Conservation (phyloP, 371 early-diverging fungal genomes). For the Actinomortierella ambigua region DNA sequence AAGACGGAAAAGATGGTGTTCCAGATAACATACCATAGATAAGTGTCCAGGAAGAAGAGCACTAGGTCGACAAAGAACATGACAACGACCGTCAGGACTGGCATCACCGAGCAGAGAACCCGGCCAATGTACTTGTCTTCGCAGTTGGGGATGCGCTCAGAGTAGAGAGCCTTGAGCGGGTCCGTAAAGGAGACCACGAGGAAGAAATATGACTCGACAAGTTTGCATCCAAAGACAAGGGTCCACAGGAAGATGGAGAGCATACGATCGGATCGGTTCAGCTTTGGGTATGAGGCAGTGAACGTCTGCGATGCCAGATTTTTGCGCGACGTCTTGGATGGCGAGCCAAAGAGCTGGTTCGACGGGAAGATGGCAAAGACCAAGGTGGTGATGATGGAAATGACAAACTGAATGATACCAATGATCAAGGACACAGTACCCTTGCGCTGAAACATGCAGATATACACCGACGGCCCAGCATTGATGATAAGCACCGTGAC, state of each 20-base stretch:
- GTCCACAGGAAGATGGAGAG: slow-evolving; percentile 82
- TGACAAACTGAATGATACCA: slow-evolving; percentile 67
- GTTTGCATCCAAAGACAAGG: slow-evolving; percentile 78
- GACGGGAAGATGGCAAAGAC: slow-evolving; percentile 74
- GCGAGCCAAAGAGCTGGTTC: slow-evolving; percentile 64
- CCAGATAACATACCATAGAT: slow-evolving; percentile 92
- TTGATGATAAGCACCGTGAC: slow-evolving; percentile 67
- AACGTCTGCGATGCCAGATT: slow-evolving; percentile 73
- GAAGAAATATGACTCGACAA: slow-evolving; percentile 86
- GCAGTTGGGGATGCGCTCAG: slow-evolving; percentile 64
- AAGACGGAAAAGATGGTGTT: slow-evolving; percentile 82
- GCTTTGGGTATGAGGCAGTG: slow-evolving; percentile 80
- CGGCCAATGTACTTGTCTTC: slow-evolving; percentile 57
- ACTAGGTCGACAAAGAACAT: slow-evolving; percentile 82
- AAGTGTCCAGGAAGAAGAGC: slow-evolving; percentile 89
- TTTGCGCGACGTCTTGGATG: slow-evolving; percentile 49
- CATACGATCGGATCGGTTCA: slow-evolving; percentile 74
- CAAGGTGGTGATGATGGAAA: slow-evolving; percentile 69
- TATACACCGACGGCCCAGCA: slow-evolving; percentile 70
- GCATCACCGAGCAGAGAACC: slow-evolving; percentile 69
- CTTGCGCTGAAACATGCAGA: slow-evolving; percentile 51
- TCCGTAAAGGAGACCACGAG: slow-evolving; percentile 84
- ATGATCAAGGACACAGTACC: slow-evolving; percentile 60
- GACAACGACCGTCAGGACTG: slow-evolving; percentile 72
- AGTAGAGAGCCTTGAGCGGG: slow-evolving; percentile 73